Evolutionary conservation across 2,329 filamentous ascomycete genomes (phyloP), one percentile per base, ranked within the genome.

Genomic region (Microdochium nivale): DNA sequence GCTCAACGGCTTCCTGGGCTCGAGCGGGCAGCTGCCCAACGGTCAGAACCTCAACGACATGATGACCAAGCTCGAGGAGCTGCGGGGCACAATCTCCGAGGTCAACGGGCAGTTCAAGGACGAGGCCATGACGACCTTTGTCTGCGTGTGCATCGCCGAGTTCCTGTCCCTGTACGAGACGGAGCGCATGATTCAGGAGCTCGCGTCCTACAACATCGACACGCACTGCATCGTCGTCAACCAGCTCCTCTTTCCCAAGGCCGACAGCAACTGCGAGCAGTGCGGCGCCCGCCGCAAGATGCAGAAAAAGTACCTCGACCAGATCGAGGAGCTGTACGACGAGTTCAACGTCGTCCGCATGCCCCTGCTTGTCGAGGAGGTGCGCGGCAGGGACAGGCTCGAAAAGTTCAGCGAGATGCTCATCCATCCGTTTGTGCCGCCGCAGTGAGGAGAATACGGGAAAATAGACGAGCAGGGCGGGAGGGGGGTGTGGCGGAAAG

Each of bases 261-360:
- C 85, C 58, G 86, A 84, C 50, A 95, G 87, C 65, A 80, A 83
- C 33, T 99, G 94, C 70, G 90, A 96, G 56, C 94, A 99, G 76
- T 99, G 94, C 72, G 95, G 90, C 66, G 88, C 94, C 47, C 78
- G 94, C 58, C 79, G 91, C 64, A 95, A 95, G 77, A 99, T 99
- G 94, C 94, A 99, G 78, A 94, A 90, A 78, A 99, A 99, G 76
- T 99, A 99, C 67, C 79, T 99, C 44, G 91, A 97, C 66, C 92
- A 99, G 77, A 97, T 97, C 63, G 91, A 95, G 72, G 94, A 99
- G 75, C 74, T 99, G 53, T 99, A 99, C 67, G 91, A 96, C 65
- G 94, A 99, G 70, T 99, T 99, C 75, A 96, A 99, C 67, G 91
- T 99, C 37, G 92, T 99, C 60, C 92, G 92, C 78, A 97, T 99